Percentiles rank a stretch among this genome's conserved stretches.
Evolutionary conservation across 208 protist genomes (phyloP).

Genomic region (Novymonas esmeraldas): DNA sequence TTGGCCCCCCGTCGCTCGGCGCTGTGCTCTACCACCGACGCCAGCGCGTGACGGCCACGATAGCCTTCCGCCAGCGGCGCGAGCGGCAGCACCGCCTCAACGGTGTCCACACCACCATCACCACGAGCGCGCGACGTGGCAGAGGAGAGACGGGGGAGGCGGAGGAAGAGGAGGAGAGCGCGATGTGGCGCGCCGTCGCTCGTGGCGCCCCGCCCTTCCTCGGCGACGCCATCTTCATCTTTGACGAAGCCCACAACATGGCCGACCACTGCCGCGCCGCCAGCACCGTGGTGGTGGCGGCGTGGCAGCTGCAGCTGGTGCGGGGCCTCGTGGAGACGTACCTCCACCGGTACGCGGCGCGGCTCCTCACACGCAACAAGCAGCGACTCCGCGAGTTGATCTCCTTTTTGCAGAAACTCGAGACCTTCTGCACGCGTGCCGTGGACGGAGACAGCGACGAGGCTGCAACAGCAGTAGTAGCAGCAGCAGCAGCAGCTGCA

Average conservation of each 20-base stretch:
- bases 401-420: constrained; percentile 54
- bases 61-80: constrained; percentile 5
- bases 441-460: not conserved
- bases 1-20: constrained; percentile 12
- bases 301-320: constrained; percentile 45
- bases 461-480: too few species aligned
- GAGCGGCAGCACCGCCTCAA: constrained; percentile 12
- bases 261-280: constrained; percentile 90
- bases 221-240: constrained; percentile 82
- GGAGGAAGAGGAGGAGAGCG: constrained; percentile 9
- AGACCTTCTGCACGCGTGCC: not conserved
- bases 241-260: constrained; percentile 98
- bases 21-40: constrained; percentile 32
- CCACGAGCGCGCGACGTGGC: not conserved
- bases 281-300: constrained; percentile 62
- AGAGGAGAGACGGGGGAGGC: not conserved
- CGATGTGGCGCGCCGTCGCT: constrained; percentile 22
- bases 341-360: constrained; percentile 62
- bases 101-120: not conserved
- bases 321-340: constrained; percentile 67
- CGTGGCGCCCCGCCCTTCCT: constrained; percentile 55
- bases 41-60: constrained; percentile 21
- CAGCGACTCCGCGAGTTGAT: constrained; percentile 86
- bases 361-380: constrained; percentile 89
- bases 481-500: too few species aligned